These are phyloP conservation scores for Papiliotrema nemorosa DNA, from an alignment of 1,284 basidiomycete species.

Conservation along the genomic window DNA sequence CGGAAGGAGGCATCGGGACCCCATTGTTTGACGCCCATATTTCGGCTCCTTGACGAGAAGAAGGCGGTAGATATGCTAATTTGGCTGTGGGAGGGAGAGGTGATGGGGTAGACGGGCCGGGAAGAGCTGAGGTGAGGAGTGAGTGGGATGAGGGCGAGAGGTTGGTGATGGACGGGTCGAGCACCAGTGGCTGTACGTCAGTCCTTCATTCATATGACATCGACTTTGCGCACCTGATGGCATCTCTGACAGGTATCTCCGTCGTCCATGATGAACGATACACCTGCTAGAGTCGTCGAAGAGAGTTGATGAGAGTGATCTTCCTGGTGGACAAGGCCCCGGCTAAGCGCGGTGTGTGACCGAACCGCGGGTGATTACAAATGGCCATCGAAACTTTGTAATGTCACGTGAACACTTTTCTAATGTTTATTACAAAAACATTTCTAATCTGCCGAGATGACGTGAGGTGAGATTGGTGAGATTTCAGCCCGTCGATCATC, in stretches of 20 bases:
- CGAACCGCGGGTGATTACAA: no score
- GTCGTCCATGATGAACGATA: neutral
- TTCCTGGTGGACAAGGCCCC: no score
- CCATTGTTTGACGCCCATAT: conserved; percentile 57
- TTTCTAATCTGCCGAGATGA: no score
- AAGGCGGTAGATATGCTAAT: conserved; percentile 57
- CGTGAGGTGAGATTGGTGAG: no score
- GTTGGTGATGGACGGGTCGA: conserved; percentile 78
- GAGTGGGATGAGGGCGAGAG: conserved; percentile 52
- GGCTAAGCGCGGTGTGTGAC: no score
- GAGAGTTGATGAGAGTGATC: no score
- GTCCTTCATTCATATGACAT: neutral
- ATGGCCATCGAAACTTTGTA: no score
- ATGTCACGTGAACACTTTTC: no score
- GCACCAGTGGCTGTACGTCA: conserved; percentile 64
- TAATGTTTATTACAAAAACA: no score
- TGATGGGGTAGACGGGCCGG: conserved; percentile 38
- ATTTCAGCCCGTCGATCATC: no score
- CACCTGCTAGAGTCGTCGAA: no score
- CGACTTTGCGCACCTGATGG: conserved; percentile 3
- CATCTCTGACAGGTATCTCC: conserved; percentile 4
- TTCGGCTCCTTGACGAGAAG: conserved; percentile 42
- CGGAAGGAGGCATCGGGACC: conserved; percentile 52
- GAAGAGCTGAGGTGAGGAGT: conserved; percentile 69
- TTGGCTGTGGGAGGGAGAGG: conserved; percentile 56